Conservation (phyloP, 768 basidiomycete species). For the Xanthoconium purpureum region DNA sequence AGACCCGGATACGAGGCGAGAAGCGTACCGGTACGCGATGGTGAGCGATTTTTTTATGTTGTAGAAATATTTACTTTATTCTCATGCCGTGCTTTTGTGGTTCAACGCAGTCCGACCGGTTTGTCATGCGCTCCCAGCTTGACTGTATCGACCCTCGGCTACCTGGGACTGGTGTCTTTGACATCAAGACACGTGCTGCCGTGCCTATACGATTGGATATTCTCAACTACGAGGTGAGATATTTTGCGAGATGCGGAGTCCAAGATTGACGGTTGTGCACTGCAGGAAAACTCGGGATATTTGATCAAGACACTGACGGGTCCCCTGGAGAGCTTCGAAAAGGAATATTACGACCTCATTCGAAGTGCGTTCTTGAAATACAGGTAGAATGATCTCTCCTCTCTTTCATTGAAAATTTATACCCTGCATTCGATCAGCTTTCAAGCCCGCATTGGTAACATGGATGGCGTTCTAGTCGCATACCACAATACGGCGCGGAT, state of each 20-base stretch:
- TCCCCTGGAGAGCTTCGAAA: constrained; percentile 75
- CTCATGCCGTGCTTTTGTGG: background rate
- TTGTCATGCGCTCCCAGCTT: constrained; percentile 93
- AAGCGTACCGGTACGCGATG: constrained; percentile 86
- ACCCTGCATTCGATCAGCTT: constrained; percentile 47
- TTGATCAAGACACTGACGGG: constrained; percentile 65
- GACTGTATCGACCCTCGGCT: constrained; percentile 80
- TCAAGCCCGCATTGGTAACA: constrained; percentile 93
- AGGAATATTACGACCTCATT: constrained; percentile 92
- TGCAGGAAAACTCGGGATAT: constrained; percentile 77
- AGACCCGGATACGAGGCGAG: constrained; percentile 40
- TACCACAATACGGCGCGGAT: constrained; percentile 85
- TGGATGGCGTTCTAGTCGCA: constrained; percentile 91
- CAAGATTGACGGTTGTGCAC: background rate
- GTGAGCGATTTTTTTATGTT: constrained; percentile 37
- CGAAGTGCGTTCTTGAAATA: constrained; percentile 95
- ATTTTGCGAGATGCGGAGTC: too few species aligned
- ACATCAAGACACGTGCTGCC: constrained; percentile 92
- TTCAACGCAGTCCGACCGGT: constrained; percentile 36
- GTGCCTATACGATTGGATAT: constrained; percentile 81
- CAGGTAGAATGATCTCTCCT: constrained; percentile 44
- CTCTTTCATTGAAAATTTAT: background rate
- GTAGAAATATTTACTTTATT: background rate
- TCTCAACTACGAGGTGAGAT: constrained; percentile 68
- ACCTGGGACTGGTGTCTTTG: constrained; percentile 90